Conservation (phyloP, 2,329 filamentous ascomycete genomes). For the Torrubiella hemipterigena region DNA sequence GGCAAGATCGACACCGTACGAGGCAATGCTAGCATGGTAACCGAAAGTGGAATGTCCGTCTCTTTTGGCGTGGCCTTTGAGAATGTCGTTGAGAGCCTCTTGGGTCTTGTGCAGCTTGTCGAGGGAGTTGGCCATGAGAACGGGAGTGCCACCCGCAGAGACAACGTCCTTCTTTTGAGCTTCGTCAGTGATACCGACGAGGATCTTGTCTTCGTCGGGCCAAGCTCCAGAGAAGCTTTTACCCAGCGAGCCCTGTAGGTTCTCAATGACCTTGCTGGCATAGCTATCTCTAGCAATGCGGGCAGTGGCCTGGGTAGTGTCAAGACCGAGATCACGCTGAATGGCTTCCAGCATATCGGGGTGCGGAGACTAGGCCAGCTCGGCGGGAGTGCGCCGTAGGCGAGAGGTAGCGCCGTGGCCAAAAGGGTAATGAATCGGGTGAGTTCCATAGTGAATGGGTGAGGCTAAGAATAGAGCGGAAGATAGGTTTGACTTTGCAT, state of each 20-base stretch:
- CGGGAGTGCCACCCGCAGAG: background rate
- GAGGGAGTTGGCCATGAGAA: background rate
- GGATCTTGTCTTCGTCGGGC: conserved; percentile 9
- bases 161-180: background rate
- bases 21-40: too few relatives aligned
- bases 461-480: too few relatives aligned
- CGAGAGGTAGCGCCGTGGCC: conserved; percentile 22
- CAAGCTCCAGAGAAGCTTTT: conserved; percentile 22
- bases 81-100: background rate
- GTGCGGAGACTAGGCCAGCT: conserved; percentile 19
- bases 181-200: background rate
- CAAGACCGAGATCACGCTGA: conserved; percentile 25
- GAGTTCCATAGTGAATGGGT: conserved; percentile 22
- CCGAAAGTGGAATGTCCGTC: too few relatives aligned
- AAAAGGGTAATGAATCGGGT: conserved; percentile 21
- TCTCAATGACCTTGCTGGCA: conserved; percentile 20
- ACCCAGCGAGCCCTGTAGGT: conserved; percentile 16
- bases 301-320: conserved; percentile 20
- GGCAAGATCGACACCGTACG: conserved; percentile 21
- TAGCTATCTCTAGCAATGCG: conserved; percentile 21
- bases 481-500: too few relatives aligned
- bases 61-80: conserved; percentile 3
- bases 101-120: background rate
- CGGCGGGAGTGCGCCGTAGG: conserved; percentile 23
- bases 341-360: conserved; percentile 24